Evolutionary conservation across 1,139 yeast genomes (phyloP).

Genomic region (Pichia sp.): DNA sequence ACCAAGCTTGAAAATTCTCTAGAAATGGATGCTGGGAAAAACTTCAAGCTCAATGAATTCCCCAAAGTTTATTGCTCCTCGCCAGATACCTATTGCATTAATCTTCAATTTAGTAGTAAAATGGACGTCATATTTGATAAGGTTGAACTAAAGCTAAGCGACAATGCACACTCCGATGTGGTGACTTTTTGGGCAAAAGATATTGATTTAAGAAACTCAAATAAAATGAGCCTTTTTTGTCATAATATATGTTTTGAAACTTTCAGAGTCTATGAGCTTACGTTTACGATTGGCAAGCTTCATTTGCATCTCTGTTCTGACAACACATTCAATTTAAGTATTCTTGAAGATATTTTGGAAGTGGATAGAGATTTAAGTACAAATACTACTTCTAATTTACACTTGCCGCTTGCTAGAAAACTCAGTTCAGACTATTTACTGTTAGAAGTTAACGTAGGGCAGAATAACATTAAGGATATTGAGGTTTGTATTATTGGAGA

Average conservation of each 20-base stretch:
- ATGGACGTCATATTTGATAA: conserved; percentile 16
- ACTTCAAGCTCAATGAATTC: conserved; percentile 28
- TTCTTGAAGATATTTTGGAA: no score
- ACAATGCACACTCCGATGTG: no score
- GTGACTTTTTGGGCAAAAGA: no score
- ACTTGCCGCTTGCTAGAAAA: conserved; percentile 21
- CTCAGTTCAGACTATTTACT: conserved; percentile 23
- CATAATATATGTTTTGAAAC: no score
- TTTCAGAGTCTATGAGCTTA: no score
- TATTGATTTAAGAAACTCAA: no score
- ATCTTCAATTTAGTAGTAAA: conserved; percentile 16
- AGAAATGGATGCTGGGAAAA: conserved; percentile 27
- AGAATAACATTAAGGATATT: conserved; percentile 13
- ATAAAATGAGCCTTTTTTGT: no score
- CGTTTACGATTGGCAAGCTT: no score
- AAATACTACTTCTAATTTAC: conserved; percentile 16
- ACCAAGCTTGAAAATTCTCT: conserved; percentile 21
- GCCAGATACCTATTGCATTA: conserved; percentile 21
- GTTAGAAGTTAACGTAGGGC: conserved; percentile 19
- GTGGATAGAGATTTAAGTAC: no score
- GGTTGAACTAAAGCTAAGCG: conserved; percentile 10
- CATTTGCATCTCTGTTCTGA: no score
- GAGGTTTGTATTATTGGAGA: no score
- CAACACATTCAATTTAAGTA: no score
- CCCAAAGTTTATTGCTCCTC: conserved; percentile 17